Conservation (phyloP, 164 flowering plant species). For the Vitis rotundifolia region DNA sequence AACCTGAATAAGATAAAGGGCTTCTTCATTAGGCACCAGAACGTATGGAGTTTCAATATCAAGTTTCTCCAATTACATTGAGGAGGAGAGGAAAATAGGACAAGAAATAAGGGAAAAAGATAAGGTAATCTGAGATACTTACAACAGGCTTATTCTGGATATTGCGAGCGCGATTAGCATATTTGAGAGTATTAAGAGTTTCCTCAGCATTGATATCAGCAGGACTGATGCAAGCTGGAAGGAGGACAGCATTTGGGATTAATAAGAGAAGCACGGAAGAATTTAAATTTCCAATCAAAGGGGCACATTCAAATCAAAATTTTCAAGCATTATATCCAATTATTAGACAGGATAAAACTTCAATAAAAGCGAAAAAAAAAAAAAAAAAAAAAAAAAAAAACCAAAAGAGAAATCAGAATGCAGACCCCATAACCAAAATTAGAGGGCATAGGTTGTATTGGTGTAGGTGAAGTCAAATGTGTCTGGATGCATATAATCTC, state of each 20-base stretch:
- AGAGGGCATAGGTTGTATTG: no score
- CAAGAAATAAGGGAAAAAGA: not conserved
- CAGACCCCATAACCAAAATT: no score
- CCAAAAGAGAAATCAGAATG: not conserved
- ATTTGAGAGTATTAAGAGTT: slow-evolving; percentile 87
- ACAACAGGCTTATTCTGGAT: slow-evolving; percentile 91
- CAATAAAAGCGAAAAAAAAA: not conserved
- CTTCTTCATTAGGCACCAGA: not conserved
- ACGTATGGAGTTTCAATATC: not conserved
- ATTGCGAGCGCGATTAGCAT: slow-evolving; percentile 95
- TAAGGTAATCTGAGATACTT: slow-evolving; percentile 27
- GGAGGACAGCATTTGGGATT: slow-evolving; percentile 4
- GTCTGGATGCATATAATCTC: no score
- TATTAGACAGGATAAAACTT: not conserved
- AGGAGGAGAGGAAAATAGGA: not conserved
- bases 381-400: not conserved
- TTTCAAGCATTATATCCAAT: no score
- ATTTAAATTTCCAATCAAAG: not conserved
- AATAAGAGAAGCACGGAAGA: slow-evolving; percentile 4
- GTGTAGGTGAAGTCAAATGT: no score
- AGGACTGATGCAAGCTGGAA: slow-evolving; percentile 89
- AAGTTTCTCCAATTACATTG: not conserved
- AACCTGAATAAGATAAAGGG: slow-evolving; percentile 38
- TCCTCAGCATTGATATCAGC: slow-evolving; percentile 95
- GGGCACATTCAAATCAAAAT: no score